These are phyloP conservation scores for Thalassiosira hispida DNA, from an alignment of 352 stramenopile species.

Conservation along the genomic window DNA sequence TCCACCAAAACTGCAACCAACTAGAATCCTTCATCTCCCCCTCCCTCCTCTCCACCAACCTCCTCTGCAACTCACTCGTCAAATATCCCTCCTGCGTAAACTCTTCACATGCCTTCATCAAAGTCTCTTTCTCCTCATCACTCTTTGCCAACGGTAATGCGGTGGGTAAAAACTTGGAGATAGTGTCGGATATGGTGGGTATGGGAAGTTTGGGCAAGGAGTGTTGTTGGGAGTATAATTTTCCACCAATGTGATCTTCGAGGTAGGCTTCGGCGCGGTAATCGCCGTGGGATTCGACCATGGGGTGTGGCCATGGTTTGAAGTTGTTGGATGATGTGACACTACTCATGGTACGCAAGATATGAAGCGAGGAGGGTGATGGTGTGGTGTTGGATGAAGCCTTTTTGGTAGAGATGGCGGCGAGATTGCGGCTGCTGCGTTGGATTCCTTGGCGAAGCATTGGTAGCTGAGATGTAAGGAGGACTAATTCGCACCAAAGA, in stretches of 20 bases:
- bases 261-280: slow-evolving; percentile 55
- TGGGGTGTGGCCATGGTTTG: slow-evolving; percentile 54
- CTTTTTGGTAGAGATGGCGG: slow-evolving; percentile 26
- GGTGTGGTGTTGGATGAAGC: slow-evolving; percentile 9
- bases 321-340: slow-evolving; percentile 7
- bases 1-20: slow-evolving; percentile 94
- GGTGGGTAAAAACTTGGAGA: slow-evolving; percentile 91
- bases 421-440: slow-evolving; percentile 18
- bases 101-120: slow-evolving; percentile 88
- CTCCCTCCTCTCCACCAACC: slow-evolving; percentile 68
- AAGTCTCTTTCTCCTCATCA: slow-evolving; percentile 89
- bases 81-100: slow-evolving; percentile 84
- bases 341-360: slow-evolving; percentile 35
- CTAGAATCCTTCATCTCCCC: slow-evolving; percentile 77
- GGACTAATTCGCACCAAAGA: too few species aligned
- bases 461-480: neutral
- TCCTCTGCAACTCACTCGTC: slow-evolving; percentile 89
- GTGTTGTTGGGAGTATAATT: slow-evolving; percentile 87
- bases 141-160: slow-evolving; percentile 89
- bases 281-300: slow-evolving; percentile 64
- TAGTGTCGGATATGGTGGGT: slow-evolving; percentile 89
- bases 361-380: slow-evolving; percentile 3
- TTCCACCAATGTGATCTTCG: slow-evolving; percentile 69
- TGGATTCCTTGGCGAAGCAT: slow-evolving; percentile 47
- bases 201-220: slow-evolving; percentile 92